Evolutionary conservation across 176 grass and related monocot genomes (phyloP).

Genomic region (Saccharum spontaneum): DNA sequence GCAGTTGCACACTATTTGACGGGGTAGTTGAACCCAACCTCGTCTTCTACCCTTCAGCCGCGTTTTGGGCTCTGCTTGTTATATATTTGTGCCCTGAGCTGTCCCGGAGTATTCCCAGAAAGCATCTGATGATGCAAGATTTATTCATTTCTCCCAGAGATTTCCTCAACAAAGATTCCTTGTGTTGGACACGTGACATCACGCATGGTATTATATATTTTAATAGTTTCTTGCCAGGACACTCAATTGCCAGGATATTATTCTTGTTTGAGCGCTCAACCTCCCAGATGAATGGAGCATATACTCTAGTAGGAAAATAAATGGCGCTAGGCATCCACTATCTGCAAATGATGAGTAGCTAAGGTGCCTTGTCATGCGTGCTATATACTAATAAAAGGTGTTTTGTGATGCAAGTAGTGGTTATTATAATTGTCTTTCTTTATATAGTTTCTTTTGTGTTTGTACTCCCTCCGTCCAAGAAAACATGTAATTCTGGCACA

Average conservation of each 20-base stretch:
- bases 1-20: not conserved
- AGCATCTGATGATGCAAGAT: not conserved
- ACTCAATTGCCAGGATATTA: not conserved
- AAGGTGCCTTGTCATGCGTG: too few relatives aligned
- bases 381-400: too few relatives aligned
- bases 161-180: not conserved
- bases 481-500: too few relatives aligned
- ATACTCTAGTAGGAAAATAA: too few relatives aligned
- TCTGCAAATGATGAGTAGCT: too few relatives aligned
- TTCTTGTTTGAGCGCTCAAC: not conserved
- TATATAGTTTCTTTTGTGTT: too few relatives aligned
- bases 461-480: too few relatives aligned
- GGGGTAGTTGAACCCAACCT: constrained; percentile 22
- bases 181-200: not conserved
- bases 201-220: not conserved
- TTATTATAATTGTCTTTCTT: too few relatives aligned
- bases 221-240: not conserved
- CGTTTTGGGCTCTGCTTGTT: not conserved
- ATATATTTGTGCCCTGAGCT: not conserved
- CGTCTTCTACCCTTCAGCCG: not conserved
- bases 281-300: too few relatives aligned
- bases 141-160: not conserved
- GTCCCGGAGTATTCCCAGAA: not conserved
- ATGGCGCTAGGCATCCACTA: too few relatives aligned
- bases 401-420: too few relatives aligned